Evolutionary conservation across 148 eudicot species (phyloP).

Genomic region (Talinum fruticosum): DNA sequence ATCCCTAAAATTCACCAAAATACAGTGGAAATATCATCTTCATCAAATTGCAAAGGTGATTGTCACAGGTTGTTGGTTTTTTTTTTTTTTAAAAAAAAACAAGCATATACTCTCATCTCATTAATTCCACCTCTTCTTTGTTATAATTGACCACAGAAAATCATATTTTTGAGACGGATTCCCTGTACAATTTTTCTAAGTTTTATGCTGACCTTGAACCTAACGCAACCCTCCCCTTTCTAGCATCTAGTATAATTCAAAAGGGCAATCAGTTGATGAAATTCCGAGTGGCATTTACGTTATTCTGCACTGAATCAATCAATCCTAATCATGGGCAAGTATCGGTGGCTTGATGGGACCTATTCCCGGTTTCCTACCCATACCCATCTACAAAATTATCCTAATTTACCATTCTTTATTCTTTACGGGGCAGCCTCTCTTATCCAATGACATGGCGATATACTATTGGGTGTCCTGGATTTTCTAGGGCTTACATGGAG

Average conservation of each 20-base stretch:
- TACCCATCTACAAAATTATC: constrained; percentile 30
- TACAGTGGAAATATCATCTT: background rate
- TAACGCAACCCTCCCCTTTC: background rate
- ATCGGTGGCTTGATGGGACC: constrained; percentile 39
- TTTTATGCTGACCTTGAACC: constrained; percentile 1
- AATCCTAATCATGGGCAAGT: constrained; percentile 49
- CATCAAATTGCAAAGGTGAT: background rate
- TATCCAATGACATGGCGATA: constrained; percentile 59
- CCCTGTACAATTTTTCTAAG: background rate
- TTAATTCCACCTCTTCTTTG: background rate
- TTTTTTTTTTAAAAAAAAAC: too few species aligned
- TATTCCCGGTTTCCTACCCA: constrained; percentile 30
- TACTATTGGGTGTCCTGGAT: constrained; percentile 46
- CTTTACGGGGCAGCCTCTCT: constrained; percentile 39
- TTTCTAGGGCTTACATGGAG: constrained; percentile 53
- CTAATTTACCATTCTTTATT: constrained; percentile 10
- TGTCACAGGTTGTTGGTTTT: background rate
- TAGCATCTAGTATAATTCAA: background rate
- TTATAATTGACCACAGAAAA: background rate
- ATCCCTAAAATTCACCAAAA: background rate
- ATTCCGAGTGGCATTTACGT: constrained; percentile 16
- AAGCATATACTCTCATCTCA: background rate
- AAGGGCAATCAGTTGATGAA: background rate
- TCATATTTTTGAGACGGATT: background rate
- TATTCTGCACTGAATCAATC: constrained; percentile 15